These are phyloP conservation scores for Clathrospora elynae DNA, from an alignment of 2,329 filamentous ascomycete species.

Conservation along the genomic window DNA sequence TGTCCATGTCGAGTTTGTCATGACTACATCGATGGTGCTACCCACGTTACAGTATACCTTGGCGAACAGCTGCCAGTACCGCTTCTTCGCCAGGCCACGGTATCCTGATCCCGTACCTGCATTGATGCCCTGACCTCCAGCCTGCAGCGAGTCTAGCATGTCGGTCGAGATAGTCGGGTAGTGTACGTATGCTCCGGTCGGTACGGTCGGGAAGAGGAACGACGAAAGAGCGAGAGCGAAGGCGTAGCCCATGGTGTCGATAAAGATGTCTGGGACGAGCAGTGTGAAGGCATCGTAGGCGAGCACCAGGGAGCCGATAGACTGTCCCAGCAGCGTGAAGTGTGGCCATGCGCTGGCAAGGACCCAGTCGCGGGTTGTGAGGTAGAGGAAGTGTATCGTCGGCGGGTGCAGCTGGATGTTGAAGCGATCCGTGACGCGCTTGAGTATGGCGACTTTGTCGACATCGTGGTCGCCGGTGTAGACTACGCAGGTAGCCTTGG, in stretches of 20 bases:
- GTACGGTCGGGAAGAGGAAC: slow-evolving; percentile 76
- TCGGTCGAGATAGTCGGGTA: slow-evolving; percentile 98
- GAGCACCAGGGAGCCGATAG: slow-evolving; percentile 81
- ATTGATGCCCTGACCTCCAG: slow-evolving; percentile 72
- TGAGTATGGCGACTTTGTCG: slow-evolving; percentile 77
- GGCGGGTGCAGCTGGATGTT: slow-evolving; percentile 87
- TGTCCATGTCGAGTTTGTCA: slow-evolving; percentile 98
- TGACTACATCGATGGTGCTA: slow-evolving; percentile 84
- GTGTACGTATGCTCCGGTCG: slow-evolving; percentile 93
- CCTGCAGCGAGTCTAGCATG: slow-evolving; percentile 79
- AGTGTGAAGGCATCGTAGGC: slow-evolving; percentile 93
- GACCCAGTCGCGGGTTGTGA: slow-evolving; percentile 85
- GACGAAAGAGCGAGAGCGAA: slow-evolving; percentile 85
- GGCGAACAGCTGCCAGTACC: slow-evolving; percentile 89
- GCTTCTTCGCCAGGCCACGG: slow-evolving; percentile 72
- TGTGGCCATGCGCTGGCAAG: slow-evolving; percentile 85
- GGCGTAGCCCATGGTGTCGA: slow-evolving; percentile 98
- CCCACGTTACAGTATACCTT: slow-evolving; percentile 81
- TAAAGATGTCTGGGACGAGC: slow-evolving; percentile 87
- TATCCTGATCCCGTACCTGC: slow-evolving; percentile 77
- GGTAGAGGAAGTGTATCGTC: slow-evolving; percentile 85
- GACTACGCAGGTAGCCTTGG: slow-evolving; percentile 84
- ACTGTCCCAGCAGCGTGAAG: slow-evolving; percentile 94
- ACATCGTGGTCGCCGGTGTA: slow-evolving; percentile 96
- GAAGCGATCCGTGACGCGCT: slow-evolving; percentile 79